Evolutionary conservation across 352 stramenopile species (phyloP).

Genomic region (Phytophthora sp.): DNA sequence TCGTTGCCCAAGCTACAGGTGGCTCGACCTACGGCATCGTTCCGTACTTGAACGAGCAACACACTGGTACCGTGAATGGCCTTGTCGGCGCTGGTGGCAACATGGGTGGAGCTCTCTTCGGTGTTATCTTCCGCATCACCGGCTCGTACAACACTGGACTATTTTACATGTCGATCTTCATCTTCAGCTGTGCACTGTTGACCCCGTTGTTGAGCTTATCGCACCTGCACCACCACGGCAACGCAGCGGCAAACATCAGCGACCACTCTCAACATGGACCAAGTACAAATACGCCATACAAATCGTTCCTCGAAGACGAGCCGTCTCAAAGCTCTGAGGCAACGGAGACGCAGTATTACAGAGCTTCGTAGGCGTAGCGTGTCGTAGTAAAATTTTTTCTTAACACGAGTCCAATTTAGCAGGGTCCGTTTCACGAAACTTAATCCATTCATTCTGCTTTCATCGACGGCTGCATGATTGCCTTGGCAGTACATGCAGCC

Average conservation of each 20-base stretch:
- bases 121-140: slow-evolving; percentile 67
- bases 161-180: slow-evolving; percentile 66
- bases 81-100: slow-evolving; percentile 75
- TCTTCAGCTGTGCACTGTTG: slow-evolving; percentile 53
- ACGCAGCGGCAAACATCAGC: background rate
- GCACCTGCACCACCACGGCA: slow-evolving; percentile 36
- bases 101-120: slow-evolving; percentile 70
- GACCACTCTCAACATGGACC: slow-evolving; percentile 5
- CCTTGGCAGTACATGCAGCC: too few relatives aligned
- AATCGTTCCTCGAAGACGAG: slow-evolving; percentile 8
- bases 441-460: background rate
- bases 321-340: background rate
- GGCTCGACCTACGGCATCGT: slow-evolving; percentile 76
- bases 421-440: slow-evolving; percentile 2
- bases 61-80: slow-evolving; percentile 69
- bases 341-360: slow-evolving; percentile 9
- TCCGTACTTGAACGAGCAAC: slow-evolving; percentile 74
- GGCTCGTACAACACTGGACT: slow-evolving; percentile 42
- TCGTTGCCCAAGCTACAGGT: slow-evolving; percentile 88
- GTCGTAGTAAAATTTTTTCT: background rate
- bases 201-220: slow-evolving; percentile 49
- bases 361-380: background rate
- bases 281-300: background rate
- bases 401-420: slow-evolving; percentile 1
- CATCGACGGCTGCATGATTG: slow-evolving; percentile 8